These are phyloP conservation scores for Ammopiptanthus mongolicus DNA, from an alignment of 306 rosid genomes.

Conservation along the genomic window DNA sequence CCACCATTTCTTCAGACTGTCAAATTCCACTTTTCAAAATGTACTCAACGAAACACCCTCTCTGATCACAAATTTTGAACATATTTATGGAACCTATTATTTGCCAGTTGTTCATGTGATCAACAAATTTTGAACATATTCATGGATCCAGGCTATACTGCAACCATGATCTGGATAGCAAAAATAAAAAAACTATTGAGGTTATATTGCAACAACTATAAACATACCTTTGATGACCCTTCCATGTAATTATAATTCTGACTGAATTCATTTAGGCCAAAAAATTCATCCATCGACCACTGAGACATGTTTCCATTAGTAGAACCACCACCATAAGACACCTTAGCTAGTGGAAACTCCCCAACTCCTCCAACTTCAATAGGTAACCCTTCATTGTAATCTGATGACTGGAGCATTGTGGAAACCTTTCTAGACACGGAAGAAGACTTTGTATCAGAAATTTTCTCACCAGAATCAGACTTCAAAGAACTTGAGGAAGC, in stretches of 20 bases:
- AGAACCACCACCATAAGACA: conserved; percentile 59
- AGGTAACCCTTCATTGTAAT: conserved; percentile 33
- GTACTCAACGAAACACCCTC: not conserved
- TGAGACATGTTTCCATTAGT: conserved; percentile 52
- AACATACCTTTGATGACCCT: conserved; percentile 75
- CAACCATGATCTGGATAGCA: not conserved
- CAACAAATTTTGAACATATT: no score
- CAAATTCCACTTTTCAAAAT: not conserved
- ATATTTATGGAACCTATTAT: not conserved
- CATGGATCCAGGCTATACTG: not conserved
- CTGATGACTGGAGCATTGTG: conserved; percentile 33
- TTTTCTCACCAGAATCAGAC: conserved; percentile 42
- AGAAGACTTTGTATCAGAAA: conserved; percentile 34
- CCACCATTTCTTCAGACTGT: not conserved
- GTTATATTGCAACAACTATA: conserved; percentile 9
- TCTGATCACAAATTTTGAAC: not conserved
- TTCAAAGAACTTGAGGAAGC: conserved; percentile 43
- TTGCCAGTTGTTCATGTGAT: not conserved
- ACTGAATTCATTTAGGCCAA: conserved; percentile 56
- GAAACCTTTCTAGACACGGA: conserved; percentile 31
- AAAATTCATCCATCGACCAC: conserved; percentile 69
- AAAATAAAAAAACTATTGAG: not conserved
- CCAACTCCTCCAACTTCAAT: conserved; percentile 38
- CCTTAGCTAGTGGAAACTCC: conserved; percentile 38
- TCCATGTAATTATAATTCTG: conserved; percentile 61